These are phyloP conservation scores for Globisporangium canariense DNA, from an alignment of 352 stramenopile species.

Conservation along the genomic window DNA sequence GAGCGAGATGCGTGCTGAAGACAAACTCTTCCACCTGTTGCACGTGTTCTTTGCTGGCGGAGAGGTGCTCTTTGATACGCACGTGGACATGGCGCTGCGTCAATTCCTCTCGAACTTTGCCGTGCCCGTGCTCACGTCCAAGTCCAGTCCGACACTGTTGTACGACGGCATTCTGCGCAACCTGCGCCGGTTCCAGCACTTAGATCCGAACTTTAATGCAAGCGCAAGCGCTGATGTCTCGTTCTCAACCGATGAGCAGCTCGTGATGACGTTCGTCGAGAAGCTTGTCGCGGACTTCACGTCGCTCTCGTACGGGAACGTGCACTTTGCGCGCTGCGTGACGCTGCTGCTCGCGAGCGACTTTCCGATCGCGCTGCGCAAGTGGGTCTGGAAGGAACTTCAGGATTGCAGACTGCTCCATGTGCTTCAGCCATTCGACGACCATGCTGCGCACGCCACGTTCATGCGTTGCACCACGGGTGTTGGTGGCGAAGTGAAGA, in stretches of 20 bases:
- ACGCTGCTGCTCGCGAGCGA: conserved; percentile 57
- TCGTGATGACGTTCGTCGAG: conserved; percentile 67
- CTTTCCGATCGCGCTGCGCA: conserved; percentile 51
- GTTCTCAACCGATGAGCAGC: conserved; percentile 48
- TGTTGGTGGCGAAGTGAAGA: conserved; percentile 1
- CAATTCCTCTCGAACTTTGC: conserved; percentile 50
- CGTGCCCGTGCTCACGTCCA: conserved; percentile 22
- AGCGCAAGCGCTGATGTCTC: background rate
- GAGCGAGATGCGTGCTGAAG: conserved; percentile 34
- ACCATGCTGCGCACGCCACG: conserved; percentile 17
- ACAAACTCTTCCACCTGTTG: conserved; percentile 74
- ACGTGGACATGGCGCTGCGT: conserved; percentile 49
- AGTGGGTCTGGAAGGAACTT: conserved; percentile 74
- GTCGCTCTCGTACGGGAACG: conserved; percentile 61
- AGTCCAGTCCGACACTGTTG: conserved; percentile 19
- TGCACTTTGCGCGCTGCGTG: conserved; percentile 58
- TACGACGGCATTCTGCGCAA: conserved; percentile 51
- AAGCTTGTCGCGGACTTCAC: conserved; percentile 67
- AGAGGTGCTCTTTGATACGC: conserved; percentile 68
- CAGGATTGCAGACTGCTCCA: conserved; percentile 48
- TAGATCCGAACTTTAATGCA: conserved; percentile 26
- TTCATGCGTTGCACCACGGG: conserved; percentile 33
- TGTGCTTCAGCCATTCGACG: conserved; percentile 41
- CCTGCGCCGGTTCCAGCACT: conserved; percentile 42
- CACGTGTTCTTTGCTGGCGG: conserved; percentile 71